Percentiles rank a stretch among this genome's conserved stretches.
Conservation (phyloP, 495 filamentous ascomycete species). For the Penicillium antarcticum region DNA sequence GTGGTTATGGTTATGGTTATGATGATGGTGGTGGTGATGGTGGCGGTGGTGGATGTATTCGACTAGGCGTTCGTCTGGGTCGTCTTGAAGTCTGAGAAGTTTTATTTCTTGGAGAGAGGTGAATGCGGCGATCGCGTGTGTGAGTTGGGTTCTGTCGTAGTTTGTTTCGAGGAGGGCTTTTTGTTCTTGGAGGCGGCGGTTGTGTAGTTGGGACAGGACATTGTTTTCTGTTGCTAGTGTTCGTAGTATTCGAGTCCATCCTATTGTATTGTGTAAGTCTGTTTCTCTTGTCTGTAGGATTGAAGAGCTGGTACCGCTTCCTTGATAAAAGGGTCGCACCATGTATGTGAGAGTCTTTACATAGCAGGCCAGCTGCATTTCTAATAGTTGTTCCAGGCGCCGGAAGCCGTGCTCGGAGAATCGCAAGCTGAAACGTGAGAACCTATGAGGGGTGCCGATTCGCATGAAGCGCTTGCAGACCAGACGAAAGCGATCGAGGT, state of each 20-base stretch:
- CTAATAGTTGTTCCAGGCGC: constrained; percentile 47
- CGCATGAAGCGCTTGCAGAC: constrained; percentile 61
- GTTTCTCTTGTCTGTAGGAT: not conserved
- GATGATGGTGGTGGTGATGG: too few species aligned
- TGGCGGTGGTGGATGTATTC: constrained; percentile 30
- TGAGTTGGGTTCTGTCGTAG: constrained; percentile 40
- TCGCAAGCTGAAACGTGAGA: constrained; percentile 55
- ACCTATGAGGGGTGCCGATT: constrained; percentile 58
- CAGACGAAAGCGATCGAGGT: constrained; percentile 52
- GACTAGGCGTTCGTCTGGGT: constrained; percentile 52
- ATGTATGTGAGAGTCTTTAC: constrained; percentile 70
- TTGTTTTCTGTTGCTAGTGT: constrained; percentile 15
- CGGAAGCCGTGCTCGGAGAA: constrained; percentile 58
- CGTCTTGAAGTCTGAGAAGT: constrained; percentile 60
- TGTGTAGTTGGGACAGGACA: constrained; percentile 27
- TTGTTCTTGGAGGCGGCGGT: constrained; percentile 32
- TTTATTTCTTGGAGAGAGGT: constrained; percentile 62
- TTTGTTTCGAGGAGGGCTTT: constrained; percentile 21
- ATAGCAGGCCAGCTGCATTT: constrained; percentile 55
- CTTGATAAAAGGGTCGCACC: constrained; percentile 65
- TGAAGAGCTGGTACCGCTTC: constrained; percentile 41
- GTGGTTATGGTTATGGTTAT: too few species aligned
- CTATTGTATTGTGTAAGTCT: constrained; percentile 28
- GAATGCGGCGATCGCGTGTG: constrained; percentile 55
- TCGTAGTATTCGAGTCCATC: constrained; percentile 28